Percentiles rank a stretch among this genome's conserved stretches.
These are phyloP conservation scores for Limonium bicolor DNA, from an alignment of 148 eudicot species.

Conservation along the genomic window DNA sequence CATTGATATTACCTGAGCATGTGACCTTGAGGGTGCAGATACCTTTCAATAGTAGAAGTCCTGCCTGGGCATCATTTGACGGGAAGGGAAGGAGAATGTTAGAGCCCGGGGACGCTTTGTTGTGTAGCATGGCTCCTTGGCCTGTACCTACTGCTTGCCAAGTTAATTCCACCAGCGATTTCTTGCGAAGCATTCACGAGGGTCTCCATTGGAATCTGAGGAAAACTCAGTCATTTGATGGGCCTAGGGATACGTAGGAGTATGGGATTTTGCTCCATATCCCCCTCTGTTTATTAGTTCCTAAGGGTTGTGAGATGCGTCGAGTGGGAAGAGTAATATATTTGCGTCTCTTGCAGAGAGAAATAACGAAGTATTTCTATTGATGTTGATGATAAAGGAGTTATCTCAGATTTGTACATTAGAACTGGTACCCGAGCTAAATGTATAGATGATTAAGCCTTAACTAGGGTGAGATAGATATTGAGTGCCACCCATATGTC, in stretches of 20 bases:
- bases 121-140: slow-evolving; percentile 96
- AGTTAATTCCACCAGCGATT: slow-evolving; percentile 67
- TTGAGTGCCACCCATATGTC: too few species aligned
- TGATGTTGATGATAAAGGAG: too few species aligned
- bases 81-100: slow-evolving; percentile 53
- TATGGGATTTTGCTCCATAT: too few species aligned
- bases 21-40: slow-evolving; percentile 53
- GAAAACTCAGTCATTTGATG: slow-evolving; percentile 71
- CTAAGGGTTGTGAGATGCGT: too few species aligned
- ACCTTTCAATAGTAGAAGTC: slow-evolving; percentile 64
- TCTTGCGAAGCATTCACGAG: slow-evolving; percentile 79
- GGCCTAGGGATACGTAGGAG: slow-evolving; percentile 36
- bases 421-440: too few species aligned
- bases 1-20: slow-evolving; percentile 60
- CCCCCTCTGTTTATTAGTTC: too few species aligned
- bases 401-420: too few species aligned
- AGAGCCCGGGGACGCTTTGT: slow-evolving; percentile 66
- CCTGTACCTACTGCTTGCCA: slow-evolving; percentile 94
- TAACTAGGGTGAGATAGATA: too few species aligned
- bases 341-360: too few species aligned
- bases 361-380: too few species aligned
- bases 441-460: too few species aligned
- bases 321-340: too few species aligned
- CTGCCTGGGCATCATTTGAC: slow-evolving; percentile 71
- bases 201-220: slow-evolving; percentile 97